phyloP scores from a whole-genome alignment of 805 yeast species.

The Saturnispora galanensis region DNA sequence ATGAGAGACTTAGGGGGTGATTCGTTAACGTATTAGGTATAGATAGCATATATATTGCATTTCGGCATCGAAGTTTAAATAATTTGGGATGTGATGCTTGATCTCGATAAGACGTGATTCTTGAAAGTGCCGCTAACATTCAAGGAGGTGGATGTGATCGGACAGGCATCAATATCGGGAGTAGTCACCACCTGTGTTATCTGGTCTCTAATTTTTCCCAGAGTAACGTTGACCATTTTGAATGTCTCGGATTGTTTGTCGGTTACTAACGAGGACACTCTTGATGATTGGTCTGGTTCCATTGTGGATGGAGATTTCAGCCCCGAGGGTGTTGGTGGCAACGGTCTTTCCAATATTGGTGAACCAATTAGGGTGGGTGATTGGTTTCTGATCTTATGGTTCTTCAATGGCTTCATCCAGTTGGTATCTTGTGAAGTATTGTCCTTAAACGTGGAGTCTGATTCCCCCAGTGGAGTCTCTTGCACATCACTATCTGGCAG shows the following conservation, averaged over 20 bases:
- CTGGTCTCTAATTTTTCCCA: conserved; percentile 10
- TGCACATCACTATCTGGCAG: not conserved
- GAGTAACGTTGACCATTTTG: conserved; percentile 11
- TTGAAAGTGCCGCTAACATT: conserved; percentile 2
- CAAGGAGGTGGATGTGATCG: conserved; percentile 6
- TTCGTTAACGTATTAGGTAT: not conserved
- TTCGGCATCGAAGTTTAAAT: not conserved
- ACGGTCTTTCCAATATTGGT: not conserved
- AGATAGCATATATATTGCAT: not conserved
- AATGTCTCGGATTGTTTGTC: conserved; percentile 11
- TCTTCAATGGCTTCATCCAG: conserved; percentile 16
- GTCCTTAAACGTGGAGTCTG: too few relatives aligned
- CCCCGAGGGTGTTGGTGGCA: not conserved
- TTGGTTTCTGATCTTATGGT: conserved; percentile 3
- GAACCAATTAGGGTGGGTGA: conserved; percentile 1
- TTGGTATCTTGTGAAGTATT: conserved; percentile 3
- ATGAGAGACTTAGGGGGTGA: not conserved
- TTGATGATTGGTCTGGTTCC: not conserved
- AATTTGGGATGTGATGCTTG: conserved; percentile 12
- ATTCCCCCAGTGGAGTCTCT: too few relatives aligned
- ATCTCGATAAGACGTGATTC: conserved; percentile 8
- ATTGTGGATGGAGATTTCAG: not conserved
- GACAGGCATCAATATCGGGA: conserved; percentile 12
- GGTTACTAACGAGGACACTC: conserved; percentile 6
- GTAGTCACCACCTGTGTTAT: conserved; percentile 7